Base-by-base conservation (phyloP, 2,329 filamentous ascomycete genomes). In the Colletotrichum aenigma region DNA sequence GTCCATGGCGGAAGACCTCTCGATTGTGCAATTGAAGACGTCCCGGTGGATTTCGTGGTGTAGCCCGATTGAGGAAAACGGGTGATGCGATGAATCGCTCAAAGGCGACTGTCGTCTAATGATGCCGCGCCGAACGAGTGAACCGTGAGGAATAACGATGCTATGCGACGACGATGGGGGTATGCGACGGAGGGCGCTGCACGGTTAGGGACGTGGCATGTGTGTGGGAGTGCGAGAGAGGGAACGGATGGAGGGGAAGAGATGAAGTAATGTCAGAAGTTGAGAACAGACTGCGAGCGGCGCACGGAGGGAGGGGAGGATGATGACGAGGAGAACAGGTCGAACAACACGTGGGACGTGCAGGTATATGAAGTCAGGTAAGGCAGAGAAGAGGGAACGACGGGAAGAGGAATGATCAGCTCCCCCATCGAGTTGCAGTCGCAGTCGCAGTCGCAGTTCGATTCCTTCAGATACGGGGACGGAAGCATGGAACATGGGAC, bases 261-360 rank as follows among this genome's bases (percentile, higher is more conserved):
- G 36, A 36, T 36, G 32, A 64, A 55, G 66, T 26, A 38, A 62
- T 36, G 64, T n/a, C 38, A 36, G 58, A 36, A 62, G 58, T 62
- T 62, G 28, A 62, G 30, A 36, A 26, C 30, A 66, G 60, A 66
- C 71, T 30, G 43, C 24, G 30, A 55, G 56, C 24, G 48, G 52
- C 26, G 24, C 30, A 74, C n/a, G 65, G 26, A 70, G 65, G 28
- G 38, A 28, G 48, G n/a, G 18, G n/a, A 52, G n/a, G 43, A 52
- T 12, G 64, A 75, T 10, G 60, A 70, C 36, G 34, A 24, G 24
- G 36, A n/a, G 12, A 8, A 55, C 26, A 16, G 18, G 18, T 18
- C 18, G 21, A 21, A 0, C 34, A 75, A 56, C 70, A 73, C 70
- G 64, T 75, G 70, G 73, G 73, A 73, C 70, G 73, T 68, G 73